Base-by-base conservation (phyloP, 2,329 filamentous ascomycete genomes). In the Aspergillus quadrilineatus region DNA sequence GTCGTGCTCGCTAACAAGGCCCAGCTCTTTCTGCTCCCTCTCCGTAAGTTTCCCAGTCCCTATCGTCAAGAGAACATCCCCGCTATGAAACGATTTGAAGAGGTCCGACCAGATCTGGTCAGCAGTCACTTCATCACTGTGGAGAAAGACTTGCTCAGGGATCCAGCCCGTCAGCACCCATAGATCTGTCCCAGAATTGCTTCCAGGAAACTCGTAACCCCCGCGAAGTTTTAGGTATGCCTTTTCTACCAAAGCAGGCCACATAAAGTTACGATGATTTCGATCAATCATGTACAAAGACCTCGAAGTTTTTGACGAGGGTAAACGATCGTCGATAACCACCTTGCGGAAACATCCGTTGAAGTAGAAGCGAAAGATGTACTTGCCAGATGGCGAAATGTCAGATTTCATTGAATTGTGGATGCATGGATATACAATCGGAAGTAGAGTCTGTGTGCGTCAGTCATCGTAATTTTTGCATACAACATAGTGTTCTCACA, bases 171-270 rank as follows among this genome's bases (percentile, higher is more conserved):
- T 96, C 53, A 99, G 75, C 1, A 95, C 88, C 85, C 90, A 96
- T 4, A 99, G 77, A 73, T 99, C 94, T 2, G 93, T 97, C 9
- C 91, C 92, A 0, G 93, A 97, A 71, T 97, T 97, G 68, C 94
- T 97, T 6, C 94, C 94, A 0, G 94, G 93, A 63, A 99, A 99
- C 68, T 99, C 92, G 71, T 99, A 99, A 34, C 94, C 94, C 29
- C 94, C 94, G 55, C 93, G 85, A 9, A 97, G 85, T 77, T 97
- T 99, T 1, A 99, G 79, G 65, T 99, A 99, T 0, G 94, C 94
- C 70, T 99, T 99, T 71, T 99, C 94, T 14, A 97, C 78, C 4
- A 99, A 80, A 2, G 93, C 92, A 5, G 94, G 94, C 92, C 93
- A 97, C 12, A 97, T 76, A 12, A 95, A 79, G n/a, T 77, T 80